These are phyloP conservation scores for Trichophyton benhamiae DNA, from an alignment of 2,329 filamentous ascomycete genomes.

Conservation along the genomic window DNA sequence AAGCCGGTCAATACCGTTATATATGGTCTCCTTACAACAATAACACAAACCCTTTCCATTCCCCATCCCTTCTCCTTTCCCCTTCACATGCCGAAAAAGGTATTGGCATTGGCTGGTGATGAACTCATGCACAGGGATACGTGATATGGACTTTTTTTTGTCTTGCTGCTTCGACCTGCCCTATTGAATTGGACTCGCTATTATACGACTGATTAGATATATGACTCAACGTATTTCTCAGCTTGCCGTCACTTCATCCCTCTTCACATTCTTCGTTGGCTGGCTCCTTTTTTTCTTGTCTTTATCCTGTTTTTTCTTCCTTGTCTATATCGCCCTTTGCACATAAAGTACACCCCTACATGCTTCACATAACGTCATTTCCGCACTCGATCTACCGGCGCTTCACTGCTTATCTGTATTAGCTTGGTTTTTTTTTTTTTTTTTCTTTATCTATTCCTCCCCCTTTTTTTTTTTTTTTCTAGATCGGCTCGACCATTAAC, in stretches of 20 bases:
- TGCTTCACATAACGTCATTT: not conserved
- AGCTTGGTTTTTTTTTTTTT: not conserved
- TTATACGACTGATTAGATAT: slow-evolving; percentile 1
- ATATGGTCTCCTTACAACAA: not conserved
- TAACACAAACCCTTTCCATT: slow-evolving; percentile 13
- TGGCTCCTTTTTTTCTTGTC: not conserved
- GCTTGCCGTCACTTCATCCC: not conserved
- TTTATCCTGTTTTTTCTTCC: not conserved
- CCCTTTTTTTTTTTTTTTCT: not conserved
- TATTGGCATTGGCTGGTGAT: slow-evolving; percentile 8
- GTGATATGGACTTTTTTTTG: not conserved
- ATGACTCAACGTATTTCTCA: slow-evolving; percentile 1
- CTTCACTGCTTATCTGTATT: not conserved
- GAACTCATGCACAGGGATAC: not conserved
- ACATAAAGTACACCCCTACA: not conserved
- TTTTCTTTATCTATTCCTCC: not conserved
- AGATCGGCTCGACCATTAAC: not conserved
- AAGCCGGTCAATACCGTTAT: not conserved
- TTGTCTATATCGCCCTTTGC: not conserved
- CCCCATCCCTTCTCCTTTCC: slow-evolving; percentile 16
- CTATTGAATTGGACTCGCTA: not conserved
- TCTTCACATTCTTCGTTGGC: not conserved
- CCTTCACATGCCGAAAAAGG: not conserved
- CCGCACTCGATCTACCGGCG: not conserved
- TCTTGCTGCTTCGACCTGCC: not conserved